A percentile compares a stretch with the other conserved stretches of the same genome.
Evolutionary conservation across 2,329 filamentous ascomycete species (phyloP).

Genomic region (Chrysoporthe cubensis): DNA sequence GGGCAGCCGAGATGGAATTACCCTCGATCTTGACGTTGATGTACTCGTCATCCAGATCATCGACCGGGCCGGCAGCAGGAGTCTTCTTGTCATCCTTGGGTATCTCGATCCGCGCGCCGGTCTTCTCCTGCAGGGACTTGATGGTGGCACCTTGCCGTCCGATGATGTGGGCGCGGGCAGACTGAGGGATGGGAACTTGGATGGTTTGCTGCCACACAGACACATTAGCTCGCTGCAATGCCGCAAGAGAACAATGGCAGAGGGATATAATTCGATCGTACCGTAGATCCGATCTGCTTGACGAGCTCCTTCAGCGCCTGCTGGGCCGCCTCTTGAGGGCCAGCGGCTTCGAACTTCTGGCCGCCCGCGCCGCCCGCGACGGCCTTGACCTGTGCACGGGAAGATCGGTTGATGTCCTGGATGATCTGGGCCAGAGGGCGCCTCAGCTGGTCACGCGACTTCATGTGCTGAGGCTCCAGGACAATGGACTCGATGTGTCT

Average conservation of each 20-base stretch:
- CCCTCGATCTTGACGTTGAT: conserved; percentile 91
- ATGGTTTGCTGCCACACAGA: conserved; percentile 51
- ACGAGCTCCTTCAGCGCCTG: conserved; percentile 89
- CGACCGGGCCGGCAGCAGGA: conserved; percentile 50
- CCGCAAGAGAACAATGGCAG: background rate
- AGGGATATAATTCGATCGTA: conserved; percentile 44
- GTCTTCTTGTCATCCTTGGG: conserved; percentile 74
- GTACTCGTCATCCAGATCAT: conserved; percentile 79
- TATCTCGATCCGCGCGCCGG: conserved; percentile 87
- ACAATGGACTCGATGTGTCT: conserved; percentile 78
- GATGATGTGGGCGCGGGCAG: conserved; percentile 87
- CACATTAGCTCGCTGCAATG: background rate
- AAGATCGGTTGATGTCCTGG: conserved; percentile 90
- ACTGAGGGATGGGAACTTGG: conserved; percentile 80
- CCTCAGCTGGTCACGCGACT: conserved; percentile 77
- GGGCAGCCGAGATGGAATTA: conserved; percentile 83
- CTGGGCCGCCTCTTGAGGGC: conserved; percentile 80
- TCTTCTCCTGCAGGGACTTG: conserved; percentile 85
- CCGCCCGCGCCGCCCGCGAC: conserved; percentile 71
- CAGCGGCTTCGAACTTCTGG: conserved; percentile 82
- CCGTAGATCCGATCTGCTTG: conserved; percentile 84
- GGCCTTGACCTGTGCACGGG: conserved; percentile 83
- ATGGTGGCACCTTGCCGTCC: conserved; percentile 89
- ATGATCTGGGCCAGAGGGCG: conserved; percentile 84
- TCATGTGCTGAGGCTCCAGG: conserved; percentile 75